Base-by-base conservation (phyloP, 192 early-diverging fungal species). In the Gonapodya prolifera region DNA sequence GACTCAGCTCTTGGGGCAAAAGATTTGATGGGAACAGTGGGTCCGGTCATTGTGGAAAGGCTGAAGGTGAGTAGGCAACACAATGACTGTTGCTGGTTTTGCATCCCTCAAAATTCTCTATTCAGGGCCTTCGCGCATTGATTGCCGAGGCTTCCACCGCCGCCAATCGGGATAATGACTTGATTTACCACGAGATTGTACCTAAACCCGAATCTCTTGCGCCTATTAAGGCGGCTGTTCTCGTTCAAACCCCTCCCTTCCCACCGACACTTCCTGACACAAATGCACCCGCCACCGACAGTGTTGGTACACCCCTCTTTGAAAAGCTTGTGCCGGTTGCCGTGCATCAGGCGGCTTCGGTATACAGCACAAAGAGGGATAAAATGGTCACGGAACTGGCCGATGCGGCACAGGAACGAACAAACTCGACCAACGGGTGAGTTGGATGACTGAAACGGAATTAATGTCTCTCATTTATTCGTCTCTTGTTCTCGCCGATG, bases 111-210 rank as follows among this genome's bases (percentile, higher is more conserved):
- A 61, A 61, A 8, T 8, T 23, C 8, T 61, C 23, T 61, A 16
- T 61, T 8, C 45, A 61, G 45, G 45, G 45, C 23, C 45, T 61
- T 61, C 45, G 45, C 23, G 45, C 8, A 16, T 16, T 23, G 8
- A 61, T 61, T 23, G 23, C 45, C 45, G 45, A 61, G 45, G 45
- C 45, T 16, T 61, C 45, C 23, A 23, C 23, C 23, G 45, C 87
- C 0, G 94, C 94, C 16, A 89, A 91, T 61, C 94, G 93, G 83
- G 96, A 98, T 79, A 98, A 98, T 73, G 92, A 96, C 79, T 87
- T 94, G 45, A 94, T 98, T 28, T 95, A 97, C 81, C 79, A 95
- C 71, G 90, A 95, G 33, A 85, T 85, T 0, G 89, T 98, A 0
- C 94, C 94, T 0, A 79, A 85, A 2, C 71, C 84, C 1, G 84